These are phyloP conservation scores for Heterobasidion parviporum DNA, from an alignment of 1,284 basidiomycete genomes.

Conservation along the genomic window DNA sequence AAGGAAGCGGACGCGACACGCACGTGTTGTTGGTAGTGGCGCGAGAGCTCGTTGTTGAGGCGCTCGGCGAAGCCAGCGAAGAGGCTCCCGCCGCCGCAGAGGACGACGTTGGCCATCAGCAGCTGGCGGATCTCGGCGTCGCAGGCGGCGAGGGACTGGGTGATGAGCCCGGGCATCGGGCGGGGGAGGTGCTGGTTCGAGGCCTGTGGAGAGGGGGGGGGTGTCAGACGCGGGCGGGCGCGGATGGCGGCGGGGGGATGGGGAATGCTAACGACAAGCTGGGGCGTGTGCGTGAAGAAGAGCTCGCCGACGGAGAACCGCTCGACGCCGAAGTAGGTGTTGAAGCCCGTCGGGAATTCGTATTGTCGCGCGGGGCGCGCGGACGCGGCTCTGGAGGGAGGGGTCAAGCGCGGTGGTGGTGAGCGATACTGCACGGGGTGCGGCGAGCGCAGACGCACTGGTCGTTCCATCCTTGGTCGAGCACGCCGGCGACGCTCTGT, in stretches of 20 bases:
- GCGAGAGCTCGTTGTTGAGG: conserved; percentile 70
- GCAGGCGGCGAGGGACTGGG: conserved; percentile 74
- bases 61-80: conserved; percentile 86
- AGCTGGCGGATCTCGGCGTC: conserved; percentile 90
- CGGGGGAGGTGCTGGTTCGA: conserved; percentile 65
- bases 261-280: conserved; percentile 55
- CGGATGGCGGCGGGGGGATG: background rate
- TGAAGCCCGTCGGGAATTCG: conserved; percentile 96
- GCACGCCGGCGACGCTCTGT: conserved; percentile 79
- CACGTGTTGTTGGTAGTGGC: conserved; percentile 70
- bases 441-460: conserved; percentile 39
- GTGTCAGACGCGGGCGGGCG: background rate
- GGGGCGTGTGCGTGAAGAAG: conserved; percentile 77
- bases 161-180: conserved; percentile 73
- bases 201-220: conserved; percentile 28
- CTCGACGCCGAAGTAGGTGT: conserved; percentile 77
- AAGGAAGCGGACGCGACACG: conserved; percentile 18
- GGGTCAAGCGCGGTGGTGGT: background rate
- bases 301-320: conserved; percentile 85
- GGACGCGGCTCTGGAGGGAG: conserved; percentile 38
- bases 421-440: too few relatives aligned
- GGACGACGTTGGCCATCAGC: conserved; percentile 88
- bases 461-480: conserved; percentile 85
- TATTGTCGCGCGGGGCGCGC: conserved; percentile 59
- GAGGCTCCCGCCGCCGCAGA: conserved; percentile 87